Evolutionary conservation across 805 yeast species (phyloP), one percentile per base, ranked within the genome.

Genomic region (Suhomyces vadensis): DNA sequence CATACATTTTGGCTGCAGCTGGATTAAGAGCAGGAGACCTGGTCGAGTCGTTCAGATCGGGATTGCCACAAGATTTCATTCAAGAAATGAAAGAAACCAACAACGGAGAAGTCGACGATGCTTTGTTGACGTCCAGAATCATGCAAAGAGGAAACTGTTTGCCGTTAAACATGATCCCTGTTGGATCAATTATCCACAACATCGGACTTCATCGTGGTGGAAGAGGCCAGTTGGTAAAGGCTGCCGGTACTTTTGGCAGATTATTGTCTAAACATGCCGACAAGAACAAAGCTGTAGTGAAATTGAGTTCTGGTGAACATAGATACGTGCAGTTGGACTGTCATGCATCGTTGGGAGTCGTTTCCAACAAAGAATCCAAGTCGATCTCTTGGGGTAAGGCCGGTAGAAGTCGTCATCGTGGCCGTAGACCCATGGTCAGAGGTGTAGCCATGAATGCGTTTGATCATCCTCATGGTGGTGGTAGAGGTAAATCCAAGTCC

Each of bases 381-480:
- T 87, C 88, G 55, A 79, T 81, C 51, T 79, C 87, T 47, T 79
- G 89, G 71, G 99, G 99, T 77, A 94, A 94, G 67, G 99, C 99
- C 19, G 99, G 99, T 59, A 82, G 97, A 68, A 76, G 85, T 42
- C 84, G 99, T 65, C 85, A 90, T 76, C 74, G 86, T 62, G 99
- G 98, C 51, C 83, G 85, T 59, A 83, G 98, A 68, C 99, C 99
- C 27, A 81, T 84, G 41, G 97, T 91, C 31, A 85, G 99, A 75
- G 99, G 99, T 79, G 87, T 89, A 56, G 98, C 99, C 39, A 89
- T 88, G 96, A 94, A 94, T 71, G 94, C 94, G 52, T 81, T 83
- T 63, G 97, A 94, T 69, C 99, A 94, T 74, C 99, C 99, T 53
- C 91, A 89, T 61, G 99, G 99, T 77, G 99, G 99, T 84, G 99